Conservation (phyloP, 2,329 filamentous ascomycete species). For the Fusarium sp. region DNA sequence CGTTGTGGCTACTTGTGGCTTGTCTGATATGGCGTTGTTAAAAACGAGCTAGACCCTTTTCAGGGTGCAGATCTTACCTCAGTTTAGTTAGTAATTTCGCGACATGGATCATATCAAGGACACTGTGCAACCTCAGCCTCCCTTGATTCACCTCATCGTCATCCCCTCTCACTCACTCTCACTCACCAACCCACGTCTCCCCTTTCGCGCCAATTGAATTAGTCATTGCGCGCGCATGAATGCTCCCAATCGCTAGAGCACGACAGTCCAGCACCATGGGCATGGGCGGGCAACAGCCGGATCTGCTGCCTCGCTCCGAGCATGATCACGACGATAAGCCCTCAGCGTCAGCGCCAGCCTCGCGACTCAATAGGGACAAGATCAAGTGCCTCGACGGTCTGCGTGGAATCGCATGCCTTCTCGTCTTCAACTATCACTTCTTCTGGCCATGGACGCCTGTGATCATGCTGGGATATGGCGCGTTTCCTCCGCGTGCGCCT, state of each 20-base stretch:
- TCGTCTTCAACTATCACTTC: slow-evolving; percentile 58
- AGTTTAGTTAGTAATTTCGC: background rate
- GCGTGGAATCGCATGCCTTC: slow-evolving; percentile 55
- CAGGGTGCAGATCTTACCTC: slow-evolving; percentile 11
- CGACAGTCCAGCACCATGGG: slow-evolving; percentile 21
- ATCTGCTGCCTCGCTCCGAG: slow-evolving; percentile 33
- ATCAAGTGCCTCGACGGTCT: slow-evolving; percentile 55
- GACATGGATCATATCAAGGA: slow-evolving; percentile 24
- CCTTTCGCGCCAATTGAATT: background rate
- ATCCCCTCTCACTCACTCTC: background rate
- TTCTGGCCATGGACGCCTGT: slow-evolving; percentile 54
- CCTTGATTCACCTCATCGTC: slow-evolving; percentile 15
- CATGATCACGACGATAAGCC: slow-evolving; percentile 15
- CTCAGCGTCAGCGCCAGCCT: slow-evolving; percentile 15
- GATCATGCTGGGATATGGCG: slow-evolving; percentile 56
- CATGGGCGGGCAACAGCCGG: slow-evolving; percentile 32
- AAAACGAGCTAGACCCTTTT: slow-evolving; percentile 1
- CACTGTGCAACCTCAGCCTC: slow-evolving; percentile 23
- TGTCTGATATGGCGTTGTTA: background rate
- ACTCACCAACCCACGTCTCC: background rate
- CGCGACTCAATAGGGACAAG: slow-evolving; percentile 46
- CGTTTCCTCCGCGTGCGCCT: slow-evolving; percentile 49
- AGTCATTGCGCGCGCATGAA: slow-evolving; percentile 17
- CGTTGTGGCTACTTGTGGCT: background rate
- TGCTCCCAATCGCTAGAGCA: slow-evolving; percentile 30